Percentiles rank a stretch among this genome's conserved stretches.
Conservation (phyloP, 2,329 filamentous ascomycete species). For the Cercospora sojina region DNA sequence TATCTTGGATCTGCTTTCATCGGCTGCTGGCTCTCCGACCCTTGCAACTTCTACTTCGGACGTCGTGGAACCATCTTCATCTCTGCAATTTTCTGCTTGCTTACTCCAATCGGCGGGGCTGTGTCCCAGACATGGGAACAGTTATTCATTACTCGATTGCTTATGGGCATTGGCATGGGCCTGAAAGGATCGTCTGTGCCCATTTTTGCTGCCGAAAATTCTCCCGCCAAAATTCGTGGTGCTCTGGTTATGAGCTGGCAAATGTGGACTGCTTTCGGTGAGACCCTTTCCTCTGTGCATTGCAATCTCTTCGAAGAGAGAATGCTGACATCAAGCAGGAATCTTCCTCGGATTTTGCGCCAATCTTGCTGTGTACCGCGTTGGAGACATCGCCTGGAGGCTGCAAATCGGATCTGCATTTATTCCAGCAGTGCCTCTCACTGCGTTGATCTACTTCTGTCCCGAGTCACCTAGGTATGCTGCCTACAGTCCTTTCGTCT, state of each 20-base stretch:
- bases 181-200: conserved; percentile 48
- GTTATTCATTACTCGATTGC: conserved; percentile 41
- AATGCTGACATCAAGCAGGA: conserved; percentile 30
- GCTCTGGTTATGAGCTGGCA: conserved; percentile 58
- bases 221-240: conserved; percentile 56
- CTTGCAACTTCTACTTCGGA: conserved; percentile 41
- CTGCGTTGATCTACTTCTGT: conserved; percentile 44
- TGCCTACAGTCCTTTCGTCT: neutral
- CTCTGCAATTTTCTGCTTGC: conserved; percentile 57
- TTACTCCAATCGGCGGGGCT: conserved; percentile 67
- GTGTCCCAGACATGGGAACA: conserved; percentile 55
- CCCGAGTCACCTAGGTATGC: conserved; percentile 39
- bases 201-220: conserved; percentile 56
- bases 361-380: conserved; percentile 44
- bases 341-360: conserved; percentile 48
- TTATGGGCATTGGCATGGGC: conserved; percentile 47
- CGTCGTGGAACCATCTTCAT: conserved; percentile 43
- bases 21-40: conserved; percentile 42
- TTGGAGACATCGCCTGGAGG: conserved; percentile 45
- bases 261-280: conserved; percentile 39
- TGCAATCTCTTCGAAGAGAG: too few relatives aligned
- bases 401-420: conserved; percentile 50
- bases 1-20: conserved; percentile 48
- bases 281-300: neutral
- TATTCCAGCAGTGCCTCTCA: conserved; percentile 48